Evolutionary conservation across 805 yeast genomes (phyloP).

Genomic region (Vanderwaltozyma verrucispora): DNA sequence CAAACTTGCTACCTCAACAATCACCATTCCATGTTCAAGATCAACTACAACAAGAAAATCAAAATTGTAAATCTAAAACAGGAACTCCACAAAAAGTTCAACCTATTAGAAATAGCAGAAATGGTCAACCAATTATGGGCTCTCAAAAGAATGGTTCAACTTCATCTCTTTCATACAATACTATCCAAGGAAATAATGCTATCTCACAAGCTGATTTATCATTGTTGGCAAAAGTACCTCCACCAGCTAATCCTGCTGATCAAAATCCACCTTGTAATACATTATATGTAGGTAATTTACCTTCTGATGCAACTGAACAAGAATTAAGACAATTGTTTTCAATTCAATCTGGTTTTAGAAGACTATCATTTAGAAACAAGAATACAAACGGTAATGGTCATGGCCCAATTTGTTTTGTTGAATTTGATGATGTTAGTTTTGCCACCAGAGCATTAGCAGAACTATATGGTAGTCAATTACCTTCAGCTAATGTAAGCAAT

Average conservation of each 20-base stretch:
- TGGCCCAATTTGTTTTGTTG: constrained; percentile 99
- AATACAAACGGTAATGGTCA: constrained; percentile 41
- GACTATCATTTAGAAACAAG: constrained; percentile 85
- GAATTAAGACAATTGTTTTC: constrained; percentile 82
- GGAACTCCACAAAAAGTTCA: constrained; percentile 14
- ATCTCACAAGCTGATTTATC: constrained; percentile 51
- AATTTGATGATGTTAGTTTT: constrained; percentile 88
- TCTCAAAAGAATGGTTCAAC: constrained; percentile 21
- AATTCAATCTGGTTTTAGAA: constrained; percentile 83
- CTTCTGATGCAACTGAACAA: constrained; percentile 92
- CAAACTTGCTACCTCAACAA: background rate
- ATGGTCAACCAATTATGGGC: constrained; percentile 7
- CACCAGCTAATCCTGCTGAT: constrained; percentile 96
- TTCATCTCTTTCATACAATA: constrained; percentile 20
- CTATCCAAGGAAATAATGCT: constrained; percentile 9
- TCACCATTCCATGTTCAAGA: constrained; percentile 1
- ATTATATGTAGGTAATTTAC: constrained; percentile 89
- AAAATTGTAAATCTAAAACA: constrained; percentile 2
- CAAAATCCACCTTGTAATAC: constrained; percentile 99
- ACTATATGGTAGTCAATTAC: constrained; percentile 83
- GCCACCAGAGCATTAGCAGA: constrained; percentile 94
- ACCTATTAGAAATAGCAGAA: constrained; percentile 9
- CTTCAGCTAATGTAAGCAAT: constrained; percentile 46
- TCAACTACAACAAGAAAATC: constrained; percentile 3
- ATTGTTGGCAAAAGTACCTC: constrained; percentile 68